A percentile compares a stretch with the other conserved stretches of the same genome.
Evolutionary conservation across 2,329 filamentous ascomycete species (phyloP).

Genomic region (Fragosphaeria purpurea): DNA sequence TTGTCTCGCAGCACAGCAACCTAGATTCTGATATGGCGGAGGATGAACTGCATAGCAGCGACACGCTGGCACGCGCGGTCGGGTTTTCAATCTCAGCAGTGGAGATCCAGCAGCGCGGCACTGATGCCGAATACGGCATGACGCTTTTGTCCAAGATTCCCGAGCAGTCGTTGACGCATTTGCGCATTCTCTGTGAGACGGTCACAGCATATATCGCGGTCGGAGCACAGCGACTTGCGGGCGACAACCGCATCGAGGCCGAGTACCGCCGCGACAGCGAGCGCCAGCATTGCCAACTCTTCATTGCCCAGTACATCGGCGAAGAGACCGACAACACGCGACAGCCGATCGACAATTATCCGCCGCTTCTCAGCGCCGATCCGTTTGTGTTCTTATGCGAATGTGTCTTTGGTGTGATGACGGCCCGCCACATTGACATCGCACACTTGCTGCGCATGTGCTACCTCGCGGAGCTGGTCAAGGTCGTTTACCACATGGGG

Average conservation of each 20-base stretch:
- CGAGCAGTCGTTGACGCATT: constrained; percentile 71
- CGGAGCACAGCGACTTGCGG: constrained; percentile 53
- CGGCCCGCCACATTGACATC: constrained; percentile 61
- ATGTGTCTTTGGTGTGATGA: constrained; percentile 58
- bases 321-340: constrained; percentile 29
- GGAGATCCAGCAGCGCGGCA: constrained; percentile 85
- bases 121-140: constrained; percentile 61
- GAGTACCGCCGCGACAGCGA: constrained; percentile 62
- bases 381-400: constrained; percentile 75
- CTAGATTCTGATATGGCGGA: constrained; percentile 17
- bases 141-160: constrained; percentile 77
- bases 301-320: constrained; percentile 48
- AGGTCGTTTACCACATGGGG: constrained; percentile 56
- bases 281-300: constrained; percentile 66
- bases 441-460: constrained; percentile 74
- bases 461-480: constrained; percentile 84
- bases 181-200: constrained; percentile 82
- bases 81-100: constrained; percentile 79
- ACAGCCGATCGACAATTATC: constrained; percentile 34
- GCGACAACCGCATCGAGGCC: constrained; percentile 49
- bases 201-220: constrained; percentile 75
- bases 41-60: constrained; percentile 42
- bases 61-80: constrained; percentile 55
- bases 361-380: constrained; percentile 57
- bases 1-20: constrained; percentile 30